Evolutionary conservation across 306 rosid species (phyloP).

Genomic region (Mimosa pudica): DNA sequence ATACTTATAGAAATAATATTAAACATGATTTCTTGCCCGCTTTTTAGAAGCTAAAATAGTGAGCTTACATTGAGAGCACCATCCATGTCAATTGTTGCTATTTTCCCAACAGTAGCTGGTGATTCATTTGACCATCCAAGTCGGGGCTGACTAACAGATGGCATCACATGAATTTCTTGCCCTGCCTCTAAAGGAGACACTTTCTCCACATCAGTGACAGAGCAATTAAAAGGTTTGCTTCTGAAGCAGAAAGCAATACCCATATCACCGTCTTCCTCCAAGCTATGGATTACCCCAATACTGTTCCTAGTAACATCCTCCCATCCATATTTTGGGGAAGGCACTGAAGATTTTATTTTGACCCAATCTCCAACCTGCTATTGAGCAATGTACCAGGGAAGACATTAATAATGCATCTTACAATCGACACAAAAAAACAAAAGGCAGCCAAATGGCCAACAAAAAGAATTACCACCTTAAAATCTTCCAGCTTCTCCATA

Average conservation of each 20-base stretch:
- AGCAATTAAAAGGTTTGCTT: constrained; percentile 69
- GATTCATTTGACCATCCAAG: constrained; percentile 82
- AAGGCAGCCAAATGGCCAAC: neutral
- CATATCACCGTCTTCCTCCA: constrained; percentile 77
- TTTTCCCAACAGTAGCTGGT: constrained; percentile 72
- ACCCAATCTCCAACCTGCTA: constrained; percentile 86
- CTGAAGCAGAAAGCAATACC: constrained; percentile 79
- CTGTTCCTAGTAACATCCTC: constrained; percentile 71
- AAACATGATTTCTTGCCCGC: neutral
- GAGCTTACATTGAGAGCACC: constrained; percentile 74
- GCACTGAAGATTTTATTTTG: constrained; percentile 72
- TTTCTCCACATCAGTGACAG: constrained; percentile 77
- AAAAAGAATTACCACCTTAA: constrained; percentile 49
- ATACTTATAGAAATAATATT: neutral
- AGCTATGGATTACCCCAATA: constrained; percentile 73
- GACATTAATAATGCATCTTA: neutral
- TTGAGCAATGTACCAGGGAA: constrained; percentile 21
- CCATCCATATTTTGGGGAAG: constrained; percentile 83
- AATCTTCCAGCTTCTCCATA: constrained; percentile 76
- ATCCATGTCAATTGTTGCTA: constrained; percentile 67
- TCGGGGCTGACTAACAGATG: constrained; percentile 64
- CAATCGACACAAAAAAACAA: neutral
- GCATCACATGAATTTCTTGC: constrained; percentile 66
- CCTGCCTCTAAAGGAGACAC: constrained; percentile 65
- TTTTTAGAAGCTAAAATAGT: neutral